phyloP scores from a whole-genome alignment of 371 early-diverging fungal species.

The Furculomyces boomerangus region DNA sequence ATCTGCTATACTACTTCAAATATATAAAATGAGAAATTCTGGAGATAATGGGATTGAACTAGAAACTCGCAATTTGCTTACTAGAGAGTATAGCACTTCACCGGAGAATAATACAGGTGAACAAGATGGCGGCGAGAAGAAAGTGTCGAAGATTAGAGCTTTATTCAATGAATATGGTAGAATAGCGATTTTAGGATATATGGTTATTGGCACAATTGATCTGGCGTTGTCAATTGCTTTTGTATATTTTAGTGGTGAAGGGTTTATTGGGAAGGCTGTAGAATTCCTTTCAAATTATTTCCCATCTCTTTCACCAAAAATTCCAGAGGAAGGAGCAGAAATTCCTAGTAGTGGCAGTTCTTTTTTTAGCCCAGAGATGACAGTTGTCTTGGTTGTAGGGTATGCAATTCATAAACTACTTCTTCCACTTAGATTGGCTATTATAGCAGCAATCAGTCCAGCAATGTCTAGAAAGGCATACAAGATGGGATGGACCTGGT shows the following conservation, averaged over 20 bases:
- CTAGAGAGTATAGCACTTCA: too few relatives aligned
- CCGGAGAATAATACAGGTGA: too few relatives aligned
- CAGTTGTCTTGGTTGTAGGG: conserved; percentile 20
- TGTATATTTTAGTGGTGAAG: not conserved
- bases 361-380: conserved; percentile 9
- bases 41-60: too few relatives aligned
- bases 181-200: not conserved
- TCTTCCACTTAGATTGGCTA: conserved; percentile 18
- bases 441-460: conserved; percentile 21
- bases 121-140: too few relatives aligned
- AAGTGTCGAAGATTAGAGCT: not conserved
- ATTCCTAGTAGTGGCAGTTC: not conserved
- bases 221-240: not conserved
- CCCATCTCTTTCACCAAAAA: not conserved
- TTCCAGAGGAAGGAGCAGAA: not conserved
- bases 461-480: conserved; percentile 21
- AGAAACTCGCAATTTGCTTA: too few relatives aligned
- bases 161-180: not conserved
- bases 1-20: too few relatives aligned
- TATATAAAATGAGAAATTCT: too few relatives aligned
- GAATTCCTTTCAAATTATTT: not conserved
- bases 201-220: not conserved
- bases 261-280: not conserved
- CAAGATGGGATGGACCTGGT: conserved; percentile 21
- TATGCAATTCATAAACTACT: conserved; percentile 24